Evolutionary conservation across 1,139 yeast species (phyloP).

Genomic region (Hansenula sp.): DNA sequence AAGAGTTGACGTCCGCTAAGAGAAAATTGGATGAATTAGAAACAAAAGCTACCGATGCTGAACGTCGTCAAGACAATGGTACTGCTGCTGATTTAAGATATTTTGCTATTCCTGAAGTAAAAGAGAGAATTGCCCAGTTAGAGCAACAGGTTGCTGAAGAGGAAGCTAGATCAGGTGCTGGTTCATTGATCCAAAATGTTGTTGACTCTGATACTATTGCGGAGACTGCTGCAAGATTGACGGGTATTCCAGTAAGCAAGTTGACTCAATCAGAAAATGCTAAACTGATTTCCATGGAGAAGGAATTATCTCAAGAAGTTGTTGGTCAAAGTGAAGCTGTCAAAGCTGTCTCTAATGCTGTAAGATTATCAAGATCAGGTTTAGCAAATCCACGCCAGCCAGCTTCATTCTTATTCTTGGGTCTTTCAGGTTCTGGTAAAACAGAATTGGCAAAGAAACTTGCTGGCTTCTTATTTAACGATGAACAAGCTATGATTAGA

Average conservation of each 20-base stretch:
- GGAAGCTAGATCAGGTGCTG: conserved; percentile 57
- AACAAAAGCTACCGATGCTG: conserved; percentile 92
- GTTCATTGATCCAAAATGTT: conserved; percentile 75
- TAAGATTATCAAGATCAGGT: conserved; percentile 92
- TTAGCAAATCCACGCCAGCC: conserved; percentile 95
- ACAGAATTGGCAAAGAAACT: conserved; percentile 95
- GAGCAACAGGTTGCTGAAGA: conserved; percentile 78
- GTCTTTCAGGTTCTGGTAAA: conserved; percentile 97
- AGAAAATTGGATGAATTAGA: conserved; percentile 90
- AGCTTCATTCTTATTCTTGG: conserved; percentile 90
- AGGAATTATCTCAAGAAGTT: conserved; percentile 72
- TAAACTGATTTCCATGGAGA: conserved; percentile 92
- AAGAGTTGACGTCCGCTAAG: conserved; percentile 83
- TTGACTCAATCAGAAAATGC: conserved; percentile 93
- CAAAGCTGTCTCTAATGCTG: conserved; percentile 92
- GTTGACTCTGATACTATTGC: conserved; percentile 93
- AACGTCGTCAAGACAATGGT: conserved; percentile 91
- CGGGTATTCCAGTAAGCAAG: conserved; percentile 98
- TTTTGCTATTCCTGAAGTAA: conserved; percentile 94
- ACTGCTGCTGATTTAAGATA: conserved; percentile 94
- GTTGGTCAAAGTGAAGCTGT: conserved; percentile 98
- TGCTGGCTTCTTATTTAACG: conserved; percentile 93
- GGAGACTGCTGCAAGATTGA: conserved; percentile 94
- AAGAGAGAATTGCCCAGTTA: conserved; percentile 68
- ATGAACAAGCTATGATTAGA: conserved; percentile 93